phyloP scores from a whole-genome alignment of 345 rosid species.

The Jatropha curcas region DNA sequence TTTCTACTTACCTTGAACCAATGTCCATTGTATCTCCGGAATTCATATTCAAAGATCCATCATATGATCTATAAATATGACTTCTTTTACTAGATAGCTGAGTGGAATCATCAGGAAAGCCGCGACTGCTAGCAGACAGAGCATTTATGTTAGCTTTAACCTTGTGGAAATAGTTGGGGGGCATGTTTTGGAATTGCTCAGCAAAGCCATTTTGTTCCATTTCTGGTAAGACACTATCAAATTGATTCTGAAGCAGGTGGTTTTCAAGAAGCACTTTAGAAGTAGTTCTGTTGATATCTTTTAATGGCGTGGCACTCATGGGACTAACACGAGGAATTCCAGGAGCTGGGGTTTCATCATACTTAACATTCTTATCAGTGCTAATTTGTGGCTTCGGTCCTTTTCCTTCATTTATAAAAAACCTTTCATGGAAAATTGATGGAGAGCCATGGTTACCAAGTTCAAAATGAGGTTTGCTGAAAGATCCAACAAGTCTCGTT shows the following conservation, averaged over 20 bases:
- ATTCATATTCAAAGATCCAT: slow-evolving; percentile 26
- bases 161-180: slow-evolving; percentile 38
- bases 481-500: slow-evolving; percentile 26
- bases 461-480: slow-evolving; percentile 27
- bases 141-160: slow-evolving; percentile 37
- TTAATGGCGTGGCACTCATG: slow-evolving; percentile 39
- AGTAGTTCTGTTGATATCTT: slow-evolving; percentile 33
- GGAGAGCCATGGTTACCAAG: slow-evolving; percentile 29
- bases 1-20: slow-evolving; percentile 68
- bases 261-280: slow-evolving; percentile 34
- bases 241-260: slow-evolving; percentile 30
- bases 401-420: slow-evolving; percentile 44
- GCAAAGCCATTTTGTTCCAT: slow-evolving; percentile 51
- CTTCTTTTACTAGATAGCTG: slow-evolving; percentile 42
- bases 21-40: slow-evolving; percentile 50
- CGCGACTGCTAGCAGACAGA: slow-evolving; percentile 35
- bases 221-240: slow-evolving; percentile 42
- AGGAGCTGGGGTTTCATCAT: slow-evolving; percentile 45
- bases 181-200: slow-evolving; percentile 32
- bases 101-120: slow-evolving; percentile 40
- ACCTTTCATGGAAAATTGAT: slow-evolving; percentile 45
- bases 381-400: slow-evolving; percentile 37
- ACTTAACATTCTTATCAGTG: slow-evolving; percentile 41
- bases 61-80: slow-evolving; percentile 39
- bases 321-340: slow-evolving; percentile 16